Base-by-base conservation (phyloP, 768 basidiomycete genomes). In the Exidia glandulosa region DNA sequence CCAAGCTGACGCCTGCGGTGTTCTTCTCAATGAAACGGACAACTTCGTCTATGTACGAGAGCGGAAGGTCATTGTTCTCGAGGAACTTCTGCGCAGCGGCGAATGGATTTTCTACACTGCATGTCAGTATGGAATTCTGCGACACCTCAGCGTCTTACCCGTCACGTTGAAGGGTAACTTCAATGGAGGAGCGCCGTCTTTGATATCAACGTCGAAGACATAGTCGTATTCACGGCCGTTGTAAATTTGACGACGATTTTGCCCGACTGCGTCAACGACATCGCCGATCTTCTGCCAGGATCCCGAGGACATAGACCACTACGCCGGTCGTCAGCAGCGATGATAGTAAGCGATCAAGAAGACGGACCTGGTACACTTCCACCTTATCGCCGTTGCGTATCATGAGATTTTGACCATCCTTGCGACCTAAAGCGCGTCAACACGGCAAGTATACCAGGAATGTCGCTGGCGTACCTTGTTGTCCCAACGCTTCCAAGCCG, bases 151-250 rank as follows among this genome's bases (percentile, higher is more conserved):
- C 23, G 25, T 69, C 80, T 59, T 63, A 90, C 94, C 94, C 50
- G 83, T 81, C 29, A 81, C 84, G 69, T 98, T 97, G 71, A 90
- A 98, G 0, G 95, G 95, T 25, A 99, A 79, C 68, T 97, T 98
- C 63, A 98, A 76, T 6, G 94, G 86, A 12, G 95, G 94, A 16
- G 83, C 84, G 2, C 94, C 94, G 61, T 96, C 95, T 67, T 91
- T 81, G 30, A 97, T 87, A 67, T 98, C 96, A 34, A 99, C 94
- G 68, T 96, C 94, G 67, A 98, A 97, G n/a, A 99, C 95, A 67
- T 96, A 96, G 73, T 99, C 96, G 68, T 94, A 99, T 73, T 98
- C 95, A 68, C 87, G 86, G 19, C 96, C 96, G 65, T 93, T 73
- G 68, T 88, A 87, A n/a, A 96, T 79, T 72, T 94, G 90, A 72